A percentile compares a stretch with the other conserved stretches of the same genome.
Evolutionary conservation across 2,329 filamentous ascomycete species (phyloP).

Genomic region (Pestalotiopsis sp.): DNA sequence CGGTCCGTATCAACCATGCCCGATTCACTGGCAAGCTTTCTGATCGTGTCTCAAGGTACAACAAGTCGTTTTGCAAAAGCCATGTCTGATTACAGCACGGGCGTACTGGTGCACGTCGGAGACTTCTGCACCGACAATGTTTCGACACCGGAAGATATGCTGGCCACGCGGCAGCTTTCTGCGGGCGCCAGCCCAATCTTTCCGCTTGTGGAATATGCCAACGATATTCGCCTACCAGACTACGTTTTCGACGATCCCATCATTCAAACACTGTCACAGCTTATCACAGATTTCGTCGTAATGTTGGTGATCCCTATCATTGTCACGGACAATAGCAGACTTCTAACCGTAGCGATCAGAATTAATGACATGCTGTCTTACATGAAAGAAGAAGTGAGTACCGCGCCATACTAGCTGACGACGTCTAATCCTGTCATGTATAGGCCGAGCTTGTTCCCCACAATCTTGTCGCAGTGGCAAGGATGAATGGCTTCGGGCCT

Average conservation of each 20-base stretch:
- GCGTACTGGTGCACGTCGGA: slow-evolving; percentile 13
- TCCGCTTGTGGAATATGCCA: slow-evolving; percentile 17
- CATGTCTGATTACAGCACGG: not conserved
- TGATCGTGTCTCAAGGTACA: not conserved
- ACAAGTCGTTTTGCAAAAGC: not conserved
- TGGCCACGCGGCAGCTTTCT: slow-evolving; percentile 15
- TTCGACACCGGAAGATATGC: slow-evolving; percentile 15
- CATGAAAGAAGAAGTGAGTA: slow-evolving; percentile 18
- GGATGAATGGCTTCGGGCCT: slow-evolving; percentile 15
- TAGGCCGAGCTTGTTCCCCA: slow-evolving; percentile 18
- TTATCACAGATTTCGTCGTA: not conserved
- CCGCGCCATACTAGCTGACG: not conserved
- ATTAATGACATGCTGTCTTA: slow-evolving; percentile 20
- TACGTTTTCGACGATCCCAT: not conserved
- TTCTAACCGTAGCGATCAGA: slow-evolving; percentile 4
- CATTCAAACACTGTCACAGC: not conserved
- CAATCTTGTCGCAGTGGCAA: slow-evolving; percentile 18
- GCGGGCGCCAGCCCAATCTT: slow-evolving; percentile 16
- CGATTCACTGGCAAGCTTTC: not conserved
- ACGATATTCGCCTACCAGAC: slow-evolving; percentile 10
- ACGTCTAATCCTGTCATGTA: not conserved
- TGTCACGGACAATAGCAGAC: not conserved
- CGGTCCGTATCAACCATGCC: not conserved
- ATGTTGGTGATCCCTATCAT: not conserved
- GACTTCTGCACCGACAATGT: slow-evolving; percentile 7